These are phyloP conservation scores for Gonapodya sp. DNA, from an alignment of 192 early-diverging fungal genomes.

Conservation along the genomic window DNA sequence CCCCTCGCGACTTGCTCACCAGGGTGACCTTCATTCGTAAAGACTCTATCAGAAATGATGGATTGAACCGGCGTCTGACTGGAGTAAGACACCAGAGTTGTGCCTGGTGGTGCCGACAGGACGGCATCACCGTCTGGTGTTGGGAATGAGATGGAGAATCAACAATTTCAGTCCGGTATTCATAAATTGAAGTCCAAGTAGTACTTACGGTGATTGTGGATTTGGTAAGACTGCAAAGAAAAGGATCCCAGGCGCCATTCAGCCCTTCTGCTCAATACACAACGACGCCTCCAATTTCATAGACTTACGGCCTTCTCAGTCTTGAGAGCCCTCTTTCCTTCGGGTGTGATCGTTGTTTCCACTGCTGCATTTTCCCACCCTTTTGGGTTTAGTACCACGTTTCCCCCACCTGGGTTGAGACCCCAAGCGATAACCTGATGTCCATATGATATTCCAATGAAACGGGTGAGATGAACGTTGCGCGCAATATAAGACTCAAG, in stretches of 20 bases:
- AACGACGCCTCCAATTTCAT: background rate
- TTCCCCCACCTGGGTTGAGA: background rate
- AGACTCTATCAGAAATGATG: slow-evolving; percentile 2
- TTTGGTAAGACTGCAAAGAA: background rate
- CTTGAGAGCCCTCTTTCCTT: background rate
- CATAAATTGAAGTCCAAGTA: too few relatives aligned
- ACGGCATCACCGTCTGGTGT: slow-evolving; percentile 1
- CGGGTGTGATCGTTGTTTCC: background rate
- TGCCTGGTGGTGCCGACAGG: background rate
- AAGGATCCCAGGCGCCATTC: too few relatives aligned
- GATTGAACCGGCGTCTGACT: background rate
- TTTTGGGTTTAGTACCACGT: background rate
- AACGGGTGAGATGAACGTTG: slow-evolving; percentile 4
- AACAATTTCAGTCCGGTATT: too few relatives aligned
- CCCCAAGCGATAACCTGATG: slow-evolving; percentile 9
- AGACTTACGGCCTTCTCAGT: background rate
- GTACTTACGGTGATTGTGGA: slow-evolving; percentile 9
- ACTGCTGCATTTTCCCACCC: slow-evolving; percentile 9
- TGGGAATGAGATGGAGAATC: too few relatives aligned
- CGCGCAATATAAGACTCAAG: background rate
- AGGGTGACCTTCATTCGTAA: background rate
- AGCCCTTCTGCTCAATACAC: background rate
- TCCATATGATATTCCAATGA: background rate
- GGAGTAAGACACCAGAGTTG: background rate
- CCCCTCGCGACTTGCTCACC: background rate